These are phyloP conservation scores for Podospora pseudocomata DNA, from an alignment of 495 filamentous ascomycete species.

Conservation along the genomic window DNA sequence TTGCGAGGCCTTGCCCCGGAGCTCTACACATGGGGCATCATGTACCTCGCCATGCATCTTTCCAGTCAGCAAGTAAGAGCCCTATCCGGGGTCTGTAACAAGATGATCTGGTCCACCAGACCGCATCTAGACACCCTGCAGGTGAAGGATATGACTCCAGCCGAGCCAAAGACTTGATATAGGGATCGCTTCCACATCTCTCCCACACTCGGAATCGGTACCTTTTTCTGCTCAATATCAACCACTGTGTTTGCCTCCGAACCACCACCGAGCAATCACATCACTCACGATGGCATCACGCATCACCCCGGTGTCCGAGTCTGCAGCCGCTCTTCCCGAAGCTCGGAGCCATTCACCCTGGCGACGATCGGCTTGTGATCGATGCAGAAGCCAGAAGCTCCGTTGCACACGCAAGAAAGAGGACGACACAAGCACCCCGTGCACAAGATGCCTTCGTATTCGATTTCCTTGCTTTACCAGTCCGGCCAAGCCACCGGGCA, in stretches of 20 bases:
- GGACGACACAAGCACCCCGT: conserved; percentile 7
- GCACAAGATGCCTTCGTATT: conserved; percentile 12
- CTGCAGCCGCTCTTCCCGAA: conserved; percentile 7
- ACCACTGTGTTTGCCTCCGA: neutral
- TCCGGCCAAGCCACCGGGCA: conserved; percentile 4
- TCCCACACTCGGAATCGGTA: neutral
- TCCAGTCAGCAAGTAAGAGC: neutral
- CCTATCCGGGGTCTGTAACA: conserved; percentile 5
- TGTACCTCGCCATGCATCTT: neutral
- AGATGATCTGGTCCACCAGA: conserved; percentile 1
- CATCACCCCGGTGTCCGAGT: conserved; percentile 1
- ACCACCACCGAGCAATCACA: neutral
- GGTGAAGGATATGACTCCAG: neutral
- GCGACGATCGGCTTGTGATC: conserved; percentile 8
- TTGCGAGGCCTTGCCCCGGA: neutral
- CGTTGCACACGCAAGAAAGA: conserved; percentile 10
- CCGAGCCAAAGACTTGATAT: conserved; percentile 1
- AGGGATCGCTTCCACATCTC: neutral
- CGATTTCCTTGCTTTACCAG: conserved; percentile 10
- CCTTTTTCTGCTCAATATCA: neutral
- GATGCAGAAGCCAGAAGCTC: conserved; percentile 11
- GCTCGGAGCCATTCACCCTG: conserved; percentile 11
- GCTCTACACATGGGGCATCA: neutral
- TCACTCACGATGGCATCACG: conserved; percentile 1
- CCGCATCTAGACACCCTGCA: conserved; percentile 1